Conservation (phyloP, 2,329 filamentous ascomycete genomes). For the Curvularia sp. region DNA sequence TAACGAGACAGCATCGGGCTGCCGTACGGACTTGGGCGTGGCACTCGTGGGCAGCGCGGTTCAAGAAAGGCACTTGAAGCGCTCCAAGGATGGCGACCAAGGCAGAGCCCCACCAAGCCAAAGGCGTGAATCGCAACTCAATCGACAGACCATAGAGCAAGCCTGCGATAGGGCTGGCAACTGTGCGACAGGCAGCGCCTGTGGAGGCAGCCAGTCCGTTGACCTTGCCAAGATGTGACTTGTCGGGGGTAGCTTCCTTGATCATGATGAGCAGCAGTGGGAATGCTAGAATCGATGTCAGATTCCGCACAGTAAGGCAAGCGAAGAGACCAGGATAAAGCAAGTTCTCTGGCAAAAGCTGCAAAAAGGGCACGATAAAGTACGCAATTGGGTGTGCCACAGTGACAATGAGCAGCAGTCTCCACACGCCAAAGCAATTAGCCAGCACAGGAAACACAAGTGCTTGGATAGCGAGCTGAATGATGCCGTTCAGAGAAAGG, state of each 20-base stretch:
- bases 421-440: conserved; percentile 70
- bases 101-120: conserved; percentile 68
- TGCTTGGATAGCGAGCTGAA: conserved; percentile 76
- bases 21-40: conserved; percentile 38
- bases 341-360: conserved; percentile 61
- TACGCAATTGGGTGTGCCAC: conserved; percentile 71
- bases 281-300: conserved; percentile 72
- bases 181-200: conserved; percentile 72
- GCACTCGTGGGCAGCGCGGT: conserved; percentile 53
- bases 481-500: conserved; percentile 72
- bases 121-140: conserved; percentile 63
- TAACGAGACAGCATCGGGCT: conserved; percentile 30
- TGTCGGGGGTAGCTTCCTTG: conserved; percentile 72
- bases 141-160: conserved; percentile 69
- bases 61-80: conserved; percentile 63
- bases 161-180: conserved; percentile 72
- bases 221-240: conserved; percentile 70
- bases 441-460: conserved; percentile 72
- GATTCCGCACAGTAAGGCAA: conserved; percentile 69
- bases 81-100: conserved; percentile 63
- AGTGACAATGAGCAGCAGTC: conserved; percentile 69
- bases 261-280: conserved; percentile 74
- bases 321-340: conserved; percentile 69
- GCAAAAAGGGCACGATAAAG: conserved; percentile 72
- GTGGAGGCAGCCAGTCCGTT: conserved; percentile 75